Conservation (phyloP, 768 basidiomycete species). For the Termitomyces sp. region DNA sequence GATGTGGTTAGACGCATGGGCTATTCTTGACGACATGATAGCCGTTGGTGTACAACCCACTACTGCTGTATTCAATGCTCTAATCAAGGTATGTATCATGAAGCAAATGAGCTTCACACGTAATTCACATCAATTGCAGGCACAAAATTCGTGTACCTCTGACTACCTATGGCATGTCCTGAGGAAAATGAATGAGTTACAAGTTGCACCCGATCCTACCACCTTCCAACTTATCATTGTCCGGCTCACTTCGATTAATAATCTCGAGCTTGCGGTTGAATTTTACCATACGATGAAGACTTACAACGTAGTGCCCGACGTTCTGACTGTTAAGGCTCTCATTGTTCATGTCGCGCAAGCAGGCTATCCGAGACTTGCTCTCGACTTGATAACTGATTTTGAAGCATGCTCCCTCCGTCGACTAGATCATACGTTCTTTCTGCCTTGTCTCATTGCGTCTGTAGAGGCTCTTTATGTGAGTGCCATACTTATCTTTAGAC, state of each 20-base stretch:
- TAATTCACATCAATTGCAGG: constrained; percentile 27
- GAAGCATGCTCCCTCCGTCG: constrained; percentile 51
- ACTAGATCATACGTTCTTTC: constrained; percentile 55
- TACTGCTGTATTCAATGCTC: constrained; percentile 47
- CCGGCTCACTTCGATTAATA: constrained; percentile 37
- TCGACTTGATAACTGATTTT: constrained; percentile 62
- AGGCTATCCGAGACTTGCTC: constrained; percentile 59
- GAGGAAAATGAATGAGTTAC: constrained; percentile 47
- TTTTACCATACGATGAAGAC: constrained; percentile 54
- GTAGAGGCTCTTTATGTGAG: constrained; percentile 67
- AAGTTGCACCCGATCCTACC: constrained; percentile 42
- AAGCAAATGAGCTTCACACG: background rate
- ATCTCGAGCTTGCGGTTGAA: constrained; percentile 64
- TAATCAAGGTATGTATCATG: constrained; percentile 47
- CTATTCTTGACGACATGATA: constrained; percentile 67
- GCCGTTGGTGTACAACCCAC: constrained; percentile 43
- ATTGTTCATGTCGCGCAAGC: constrained; percentile 48
- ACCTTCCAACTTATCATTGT: constrained; percentile 53
- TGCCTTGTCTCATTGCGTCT: constrained; percentile 59
- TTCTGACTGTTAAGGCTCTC: constrained; percentile 45
- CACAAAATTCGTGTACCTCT: constrained; percentile 33
- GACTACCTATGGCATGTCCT: constrained; percentile 45
- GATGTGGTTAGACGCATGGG: constrained; percentile 50
- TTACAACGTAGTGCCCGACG: constrained; percentile 43
- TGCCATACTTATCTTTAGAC: background rate